Evolutionary conservation across 768 basidiomycete genomes (phyloP), one percentile per base, ranked within the genome.

Genomic region (Phlegmacium glaucopus): DNA sequence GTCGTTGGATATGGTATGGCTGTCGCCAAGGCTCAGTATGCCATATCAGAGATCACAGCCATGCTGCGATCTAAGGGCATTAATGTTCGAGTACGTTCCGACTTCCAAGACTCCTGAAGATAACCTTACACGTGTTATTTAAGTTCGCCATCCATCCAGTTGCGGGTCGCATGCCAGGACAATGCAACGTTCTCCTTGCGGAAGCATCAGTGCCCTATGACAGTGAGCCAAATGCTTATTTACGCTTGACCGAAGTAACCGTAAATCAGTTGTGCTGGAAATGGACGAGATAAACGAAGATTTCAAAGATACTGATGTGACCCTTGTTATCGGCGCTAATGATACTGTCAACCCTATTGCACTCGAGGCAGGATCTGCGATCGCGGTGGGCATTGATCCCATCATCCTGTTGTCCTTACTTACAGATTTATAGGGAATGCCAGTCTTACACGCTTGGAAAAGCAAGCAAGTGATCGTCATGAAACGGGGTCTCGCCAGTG

Each of bases 261-360:
- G n/a, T 57, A 87, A 84, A 87, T 50, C 55, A 91, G 90, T 93
- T 54, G 90, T 93, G 34, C 72, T 88, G 49, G 91, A 94, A 68
- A 92, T 94, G 91, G 91, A 94, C 51, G 91, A 94, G 67, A 93
- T 94, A 70, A 93, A 94, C 61, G 89, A 93, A 34, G 91, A 94
- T 61, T 94, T 94, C 65, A 72, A 75, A 44, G 88, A 90, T 29
- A 94, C 91, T 0, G 91, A 94, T 60, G 78, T 94, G n/a, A 88
- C 86, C 6, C 79, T 94, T 15, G 91, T 93, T 53, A 93, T 93
- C 52, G 91, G 91, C 17, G 91, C 91, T 15, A 94, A 94, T 57
- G 91, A 94, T 60, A 94, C 91, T 1, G 91, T 94, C 43, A 94
- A 94, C 60, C 90, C 91, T 11, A 91, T 93, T 53, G 87, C 90